Base-by-base conservation (phyloP, 1,284 basidiomycete genomes). In the Caloboletus firmus region DNA sequence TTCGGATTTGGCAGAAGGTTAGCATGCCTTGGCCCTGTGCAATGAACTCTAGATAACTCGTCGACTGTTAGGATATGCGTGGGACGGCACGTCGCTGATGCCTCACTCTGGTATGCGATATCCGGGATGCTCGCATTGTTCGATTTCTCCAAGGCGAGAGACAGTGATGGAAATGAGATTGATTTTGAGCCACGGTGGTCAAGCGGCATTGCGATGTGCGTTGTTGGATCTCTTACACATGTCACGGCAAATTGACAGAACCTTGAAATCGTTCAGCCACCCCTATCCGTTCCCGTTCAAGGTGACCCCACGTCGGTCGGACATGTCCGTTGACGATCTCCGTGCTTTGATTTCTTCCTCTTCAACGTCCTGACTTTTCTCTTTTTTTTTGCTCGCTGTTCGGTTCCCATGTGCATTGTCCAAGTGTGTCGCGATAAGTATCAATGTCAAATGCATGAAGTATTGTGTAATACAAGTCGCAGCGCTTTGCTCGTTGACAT, bases 1-100 rank as follows among this genome's bases (percentile, higher is more conserved):
- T 70, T 66, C 20, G 64, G 69, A 36, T 68, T 65, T 46, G 59
- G 65, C 13, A 60, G 61, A 56, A 64, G 66, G 62, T 65, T 13
- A 24, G 55, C 18, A 32, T 35, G 9, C 37, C 32, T n/a, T 24
- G 18, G 22, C 20, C 7, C 43, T 28, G 24, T 40, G 17, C 3
- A 15, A 31, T 12, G 47, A 31, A 8, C 17, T 18, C 12, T 12
- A 43, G 11, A n/a, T 30, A 7, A 39, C 10, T 24, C 2, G n/a
- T 22, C 20, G 18, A 36, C 18, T 41, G 4, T 41, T 18, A 66
- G 67, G 45, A 65, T 62, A 37, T 69, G 67, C 20, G 63, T 57
- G 20, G 69, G 70, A n/a, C 58, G 62, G 17, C 45, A 67, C 37
- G 8, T 68, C 35, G 66, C 60, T 12, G 60, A 62, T 40, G 60